Base-by-base conservation (phyloP, 2,329 filamentous ascomycete genomes). In the Cladosporium sp. region DNA sequence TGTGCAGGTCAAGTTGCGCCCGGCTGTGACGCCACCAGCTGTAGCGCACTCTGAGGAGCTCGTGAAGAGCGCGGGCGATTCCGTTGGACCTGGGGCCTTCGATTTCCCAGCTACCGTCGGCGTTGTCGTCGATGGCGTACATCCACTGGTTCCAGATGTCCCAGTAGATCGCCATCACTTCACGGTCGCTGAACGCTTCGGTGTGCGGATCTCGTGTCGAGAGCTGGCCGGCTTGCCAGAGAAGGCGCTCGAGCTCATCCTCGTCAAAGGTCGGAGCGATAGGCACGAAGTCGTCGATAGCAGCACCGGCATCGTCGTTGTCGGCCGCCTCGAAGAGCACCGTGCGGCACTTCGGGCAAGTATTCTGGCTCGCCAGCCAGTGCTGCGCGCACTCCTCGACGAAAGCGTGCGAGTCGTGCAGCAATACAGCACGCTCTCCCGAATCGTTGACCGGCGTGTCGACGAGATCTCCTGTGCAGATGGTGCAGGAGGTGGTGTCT, bases 351-450 rank as follows among this genome's bases (percentile, higher is more conserved):
- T 14, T 11, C 6, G 61, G 61, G 36, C 61, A 58, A 13, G 26
- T 36, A n/a, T 64, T 58, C 18, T 43, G 18, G 25, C n/a, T 43
- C 0, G 5, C 8, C 0, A 64, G 26, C 61, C 61, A 64, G 21
- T 28, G 25, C 36, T n/a, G 51, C 16, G 43, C 54, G 36, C 61
- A 64, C 25, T 32, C 21, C 21, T 64, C 43, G 51, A 51, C 51
- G 6, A 57, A 64, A 0, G 21, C 23, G 21, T 64, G 61, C 11
- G 34, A 57, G 14, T 64, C 43, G 25, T 64, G 53, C 13, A 64
- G 61, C 18, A 58, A n/a, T 6, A 64, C 61, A 28, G 61, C 51
- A n/a, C 21, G 28, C 21, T 61, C 58, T 14, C 36, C 30, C 3
- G 18, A 21, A 13, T n/a, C 43, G 30, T 26, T 26, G 21, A 23